Conservation (phyloP, 2,329 filamentous ascomycete genomes). For the Conoideocrella luteorostrata region DNA sequence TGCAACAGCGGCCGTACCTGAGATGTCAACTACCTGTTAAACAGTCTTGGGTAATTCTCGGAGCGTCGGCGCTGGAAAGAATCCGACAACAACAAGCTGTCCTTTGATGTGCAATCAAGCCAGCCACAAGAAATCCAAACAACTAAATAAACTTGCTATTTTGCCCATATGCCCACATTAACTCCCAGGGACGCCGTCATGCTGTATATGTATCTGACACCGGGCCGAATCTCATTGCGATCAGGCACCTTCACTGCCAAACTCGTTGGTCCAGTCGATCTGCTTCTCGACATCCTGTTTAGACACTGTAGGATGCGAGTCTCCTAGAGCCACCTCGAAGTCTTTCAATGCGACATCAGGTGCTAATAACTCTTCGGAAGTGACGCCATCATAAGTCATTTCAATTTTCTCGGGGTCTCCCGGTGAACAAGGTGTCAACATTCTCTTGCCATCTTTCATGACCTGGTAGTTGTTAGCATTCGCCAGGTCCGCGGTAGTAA, state of each 20-base stretch:
- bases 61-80: neutral
- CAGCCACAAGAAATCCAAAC: constrained; percentile 5
- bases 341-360: constrained; percentile 84
- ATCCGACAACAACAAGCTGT: too few species aligned
- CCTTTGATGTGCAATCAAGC: neutral
- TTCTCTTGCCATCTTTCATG: constrained; percentile 57
- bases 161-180: constrained; percentile 17
- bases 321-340: constrained; percentile 86
- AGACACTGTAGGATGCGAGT: constrained; percentile 83
- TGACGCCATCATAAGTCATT: constrained; percentile 88
- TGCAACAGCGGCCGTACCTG: too few species aligned
- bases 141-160: constrained; percentile 11
- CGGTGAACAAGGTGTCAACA: constrained; percentile 86
- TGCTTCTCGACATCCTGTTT: constrained; percentile 77
- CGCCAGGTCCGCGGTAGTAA: too few species aligned
- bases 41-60: too few species aligned
- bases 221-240: constrained; percentile 1
- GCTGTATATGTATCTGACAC: constrained; percentile 15
- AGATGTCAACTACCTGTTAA: too few species aligned
- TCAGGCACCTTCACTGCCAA: constrained; percentile 78
- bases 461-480: constrained; percentile 45
- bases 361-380: constrained; percentile 77
- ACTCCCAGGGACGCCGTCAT: constrained; percentile 26
- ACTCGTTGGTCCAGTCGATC: constrained; percentile 91
- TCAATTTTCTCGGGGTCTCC: constrained; percentile 80